Evolutionary conservation across 441 rosid species (phyloP).

Genomic region (Pelargonium exstipulatum): DNA sequence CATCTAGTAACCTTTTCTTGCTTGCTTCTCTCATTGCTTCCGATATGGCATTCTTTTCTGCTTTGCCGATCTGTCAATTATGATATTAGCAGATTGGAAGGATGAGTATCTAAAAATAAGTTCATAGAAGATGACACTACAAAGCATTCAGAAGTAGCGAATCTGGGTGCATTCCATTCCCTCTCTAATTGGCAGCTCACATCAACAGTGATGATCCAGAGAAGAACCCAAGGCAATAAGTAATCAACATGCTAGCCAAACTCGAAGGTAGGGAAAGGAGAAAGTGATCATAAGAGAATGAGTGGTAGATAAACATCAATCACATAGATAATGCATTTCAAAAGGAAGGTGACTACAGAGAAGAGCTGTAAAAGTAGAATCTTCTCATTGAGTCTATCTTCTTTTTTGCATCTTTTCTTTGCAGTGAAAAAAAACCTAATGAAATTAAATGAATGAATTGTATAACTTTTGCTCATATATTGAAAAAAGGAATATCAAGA

Average conservation of each 20-base stretch:
- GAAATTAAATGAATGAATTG: neutral
- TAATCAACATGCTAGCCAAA: no score
- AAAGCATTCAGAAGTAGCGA: no score
- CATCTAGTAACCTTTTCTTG: constrained; percentile 56
- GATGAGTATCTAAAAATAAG: neutral
- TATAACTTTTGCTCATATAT: neutral
- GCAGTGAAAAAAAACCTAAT: neutral
- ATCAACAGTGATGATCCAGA: no score
- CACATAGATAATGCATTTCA: no score
- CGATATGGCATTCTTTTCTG: constrained; percentile 59
- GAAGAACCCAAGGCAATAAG: no score
- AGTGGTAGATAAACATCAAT: no score
- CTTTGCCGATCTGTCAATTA: constrained; percentile 33
- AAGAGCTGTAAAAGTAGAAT: neutral
- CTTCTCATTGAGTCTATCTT: no score
- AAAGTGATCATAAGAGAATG: no score
- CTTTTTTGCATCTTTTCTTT: no score
- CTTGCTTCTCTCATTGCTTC: constrained; percentile 60
- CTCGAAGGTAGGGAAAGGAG: no score
- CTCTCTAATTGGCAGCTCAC: no score
- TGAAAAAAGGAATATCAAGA: constrained; percentile 7
- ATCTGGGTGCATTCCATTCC: no score
- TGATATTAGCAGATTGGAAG: constrained; percentile 6
- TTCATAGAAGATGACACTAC: neutral
- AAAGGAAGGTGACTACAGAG: neutral